phyloP scores from a whole-genome alignment of 2,329 filamentous ascomycete genomes.

The Hortaea sp. region DNA sequence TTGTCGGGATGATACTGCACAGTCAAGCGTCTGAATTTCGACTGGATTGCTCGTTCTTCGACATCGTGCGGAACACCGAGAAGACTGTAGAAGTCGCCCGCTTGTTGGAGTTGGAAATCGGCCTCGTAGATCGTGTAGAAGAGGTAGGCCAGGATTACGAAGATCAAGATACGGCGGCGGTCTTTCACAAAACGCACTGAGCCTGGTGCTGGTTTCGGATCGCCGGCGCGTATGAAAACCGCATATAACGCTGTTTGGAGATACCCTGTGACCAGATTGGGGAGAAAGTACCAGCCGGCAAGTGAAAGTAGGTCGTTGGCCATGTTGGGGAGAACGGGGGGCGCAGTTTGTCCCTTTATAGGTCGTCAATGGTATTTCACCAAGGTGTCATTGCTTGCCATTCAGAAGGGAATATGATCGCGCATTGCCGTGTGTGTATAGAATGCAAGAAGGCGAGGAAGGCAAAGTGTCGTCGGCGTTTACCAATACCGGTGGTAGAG shows the following conservation, averaged over 20 bases:
- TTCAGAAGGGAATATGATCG: too few relatives aligned
- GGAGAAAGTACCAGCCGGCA: constrained; percentile 53
- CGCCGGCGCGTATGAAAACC: constrained; percentile 79
- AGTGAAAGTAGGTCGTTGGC: constrained; percentile 43
- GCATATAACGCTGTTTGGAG: constrained; percentile 76
- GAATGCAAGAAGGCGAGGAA: too few relatives aligned
- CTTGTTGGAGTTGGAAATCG: constrained; percentile 64
- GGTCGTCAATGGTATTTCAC: too few relatives aligned
- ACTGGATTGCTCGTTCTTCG: constrained; percentile 68
- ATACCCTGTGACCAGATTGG: constrained; percentile 62
- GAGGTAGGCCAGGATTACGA: constrained; percentile 75
- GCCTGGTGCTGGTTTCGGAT: constrained; percentile 62
- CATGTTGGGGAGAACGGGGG: constrained; percentile 7
- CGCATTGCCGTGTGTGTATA: too few relatives aligned
- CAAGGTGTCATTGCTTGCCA: too few relatives aligned
- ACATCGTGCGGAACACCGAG: constrained; percentile 61
- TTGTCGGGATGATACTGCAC: constrained; percentile 78
- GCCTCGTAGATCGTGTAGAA: constrained; percentile 88
- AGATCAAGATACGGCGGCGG: constrained; percentile 71
- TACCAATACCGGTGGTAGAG: too few relatives aligned
- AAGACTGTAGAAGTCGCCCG: constrained; percentile 68
- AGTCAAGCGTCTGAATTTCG: constrained; percentile 68
- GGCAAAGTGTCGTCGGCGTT: too few relatives aligned
- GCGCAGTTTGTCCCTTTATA: too few relatives aligned
- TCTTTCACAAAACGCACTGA: constrained; percentile 60